Conservation (phyloP, 345 rosid genomes). For the Syzygium aqueum region DNA sequence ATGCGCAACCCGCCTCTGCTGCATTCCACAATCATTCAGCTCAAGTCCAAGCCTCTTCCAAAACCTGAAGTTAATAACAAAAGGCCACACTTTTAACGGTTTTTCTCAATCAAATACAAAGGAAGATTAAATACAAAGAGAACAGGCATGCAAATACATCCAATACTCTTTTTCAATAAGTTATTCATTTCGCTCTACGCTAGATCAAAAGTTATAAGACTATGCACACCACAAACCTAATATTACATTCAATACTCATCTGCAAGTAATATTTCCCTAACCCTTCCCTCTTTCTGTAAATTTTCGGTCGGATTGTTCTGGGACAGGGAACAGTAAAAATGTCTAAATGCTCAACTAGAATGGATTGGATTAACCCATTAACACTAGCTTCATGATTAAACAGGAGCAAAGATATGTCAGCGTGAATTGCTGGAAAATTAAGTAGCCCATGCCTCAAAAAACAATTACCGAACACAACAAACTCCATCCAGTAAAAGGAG, state of each 20-base stretch:
- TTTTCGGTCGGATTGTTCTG: background rate
- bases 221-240: background rate
- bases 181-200: background rate
- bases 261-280: background rate
- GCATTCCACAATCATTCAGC: slow-evolving; percentile 92
- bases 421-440: background rate
- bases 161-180: background rate
- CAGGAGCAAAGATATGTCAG: background rate
- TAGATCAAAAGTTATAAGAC: background rate
- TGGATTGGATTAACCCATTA: background rate
- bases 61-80: slow-evolving; percentile 35
- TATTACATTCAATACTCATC: background rate
- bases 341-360: background rate
- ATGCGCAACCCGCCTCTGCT: slow-evolving; percentile 95
- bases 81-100: background rate
- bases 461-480: background rate
- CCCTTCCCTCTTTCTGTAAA: background rate
- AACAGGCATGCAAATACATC: background rate
- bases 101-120: background rate
- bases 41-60: slow-evolving; percentile 98
- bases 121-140: background rate
- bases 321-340: background rate
- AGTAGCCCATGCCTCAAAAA: background rate
- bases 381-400: background rate
- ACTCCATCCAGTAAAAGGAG: background rate